Evolutionary conservation across 2,329 filamentous ascomycete genomes (phyloP).

Genomic region (Colletotrichum sp.): DNA sequence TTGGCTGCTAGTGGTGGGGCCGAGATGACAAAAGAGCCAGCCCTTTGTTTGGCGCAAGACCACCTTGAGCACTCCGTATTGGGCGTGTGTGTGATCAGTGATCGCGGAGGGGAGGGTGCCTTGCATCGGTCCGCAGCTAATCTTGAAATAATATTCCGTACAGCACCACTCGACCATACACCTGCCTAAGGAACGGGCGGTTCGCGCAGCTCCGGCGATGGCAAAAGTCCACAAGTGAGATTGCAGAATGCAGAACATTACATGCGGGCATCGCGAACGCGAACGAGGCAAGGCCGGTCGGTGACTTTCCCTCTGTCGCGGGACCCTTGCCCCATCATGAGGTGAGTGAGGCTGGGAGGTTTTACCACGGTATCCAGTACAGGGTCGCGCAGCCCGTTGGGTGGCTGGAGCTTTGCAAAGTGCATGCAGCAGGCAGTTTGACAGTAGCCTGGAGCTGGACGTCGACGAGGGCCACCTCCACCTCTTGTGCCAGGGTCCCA

Average conservation of each 20-base stretch:
- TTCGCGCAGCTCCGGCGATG: not conserved
- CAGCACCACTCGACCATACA: not conserved
- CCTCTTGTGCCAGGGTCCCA: not conserved
- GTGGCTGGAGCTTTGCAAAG: conserved; percentile 6
- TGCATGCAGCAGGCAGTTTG: not conserved
- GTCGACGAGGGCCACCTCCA: conserved; percentile 5
- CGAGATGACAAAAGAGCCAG: not conserved
- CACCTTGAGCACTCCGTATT: not conserved
- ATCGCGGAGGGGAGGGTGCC: not conserved
- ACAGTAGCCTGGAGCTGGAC: not conserved
- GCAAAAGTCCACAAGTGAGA: not conserved
- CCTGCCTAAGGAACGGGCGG: not conserved
- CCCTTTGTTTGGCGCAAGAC: not conserved
- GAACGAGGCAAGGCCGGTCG: not conserved
- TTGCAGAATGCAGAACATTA: not conserved
- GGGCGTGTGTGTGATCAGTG: not conserved
- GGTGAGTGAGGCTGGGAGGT: conserved; percentile 1
- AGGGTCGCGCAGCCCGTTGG: not conserved
- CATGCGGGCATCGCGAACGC: not conserved
- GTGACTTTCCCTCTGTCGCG: not conserved
- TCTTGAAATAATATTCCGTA: not conserved
- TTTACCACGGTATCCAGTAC: not conserved
- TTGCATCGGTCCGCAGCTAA: not conserved
- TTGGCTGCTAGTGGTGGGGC: not conserved
- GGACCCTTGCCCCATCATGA: not conserved